Evolutionary conservation across 208 protist genomes (phyloP).

Genomic region (Acanthamoeba lenticulata): DNA sequence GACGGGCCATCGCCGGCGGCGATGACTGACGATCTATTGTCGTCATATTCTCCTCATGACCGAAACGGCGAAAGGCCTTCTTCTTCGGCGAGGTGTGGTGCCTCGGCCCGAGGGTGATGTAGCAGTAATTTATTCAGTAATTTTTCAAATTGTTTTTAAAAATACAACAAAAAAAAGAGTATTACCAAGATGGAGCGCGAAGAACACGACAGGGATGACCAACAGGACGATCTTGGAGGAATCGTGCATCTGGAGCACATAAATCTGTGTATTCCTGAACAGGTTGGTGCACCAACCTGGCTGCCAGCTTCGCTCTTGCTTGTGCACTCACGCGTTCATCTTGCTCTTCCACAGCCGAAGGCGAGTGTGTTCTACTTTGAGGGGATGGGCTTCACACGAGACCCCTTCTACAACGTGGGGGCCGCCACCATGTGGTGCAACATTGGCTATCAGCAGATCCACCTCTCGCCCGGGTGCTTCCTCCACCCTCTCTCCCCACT

Average conservation of each 20-base stretch:
- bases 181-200: not conserved
- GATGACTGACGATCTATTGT: no score
- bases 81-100: no score
- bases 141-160: no score
- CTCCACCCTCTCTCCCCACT: not conserved
- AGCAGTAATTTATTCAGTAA: no score
- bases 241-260: constrained; percentile 24
- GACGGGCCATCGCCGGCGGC: not conserved
- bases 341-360: not conserved
- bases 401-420: constrained; percentile 12
- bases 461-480: not conserved
- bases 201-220: not conserved
- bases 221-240: not conserved
- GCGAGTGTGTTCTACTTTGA: constrained; percentile 44
- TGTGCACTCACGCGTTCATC: not conserved
- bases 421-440: constrained; percentile 55
- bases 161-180: not conserved
- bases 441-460: constrained; percentile 39
- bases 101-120: no score
- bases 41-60: no score
- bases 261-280: constrained; percentile 10
- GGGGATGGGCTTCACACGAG: not conserved
- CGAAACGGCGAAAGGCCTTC: no score
- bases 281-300: not conserved
- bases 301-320: not conserved